Percentiles rank a stretch among this genome's conserved stretches.
phyloP scores from a whole-genome alignment of 1,284 basidiomycete species.

The Leucoagaricus sp. region DNA sequence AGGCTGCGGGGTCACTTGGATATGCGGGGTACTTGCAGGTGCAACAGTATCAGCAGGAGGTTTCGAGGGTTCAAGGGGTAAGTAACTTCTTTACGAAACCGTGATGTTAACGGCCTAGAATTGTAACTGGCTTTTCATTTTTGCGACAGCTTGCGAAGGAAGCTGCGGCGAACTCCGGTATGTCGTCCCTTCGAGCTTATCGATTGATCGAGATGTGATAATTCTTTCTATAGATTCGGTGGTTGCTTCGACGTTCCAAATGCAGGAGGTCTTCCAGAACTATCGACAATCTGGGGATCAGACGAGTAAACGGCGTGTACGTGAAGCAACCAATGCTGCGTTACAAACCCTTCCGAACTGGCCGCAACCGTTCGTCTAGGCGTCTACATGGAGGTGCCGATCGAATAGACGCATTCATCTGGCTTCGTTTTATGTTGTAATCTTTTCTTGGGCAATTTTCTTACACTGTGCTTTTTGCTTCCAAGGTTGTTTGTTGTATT shows the following conservation, averaged over 20 bases:
- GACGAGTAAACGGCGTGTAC: conserved; percentile 57
- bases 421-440: background rate
- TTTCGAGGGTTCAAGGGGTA: conserved; percentile 49
- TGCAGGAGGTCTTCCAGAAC: conserved; percentile 56
- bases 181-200: conserved; percentile 17
- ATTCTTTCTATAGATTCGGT: conserved; percentile 44
- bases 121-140: conserved; percentile 12
- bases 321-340: conserved; percentile 63
- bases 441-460: background rate
- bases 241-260: conserved; percentile 57
- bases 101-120: background rate
- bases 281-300: conserved; percentile 60
- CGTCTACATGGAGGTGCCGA: background rate
- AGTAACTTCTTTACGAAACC: conserved; percentile 20
- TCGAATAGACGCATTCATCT: no score
- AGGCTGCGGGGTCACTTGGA: conserved; percentile 19
- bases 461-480: background rate
- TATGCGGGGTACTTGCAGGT: conserved; percentile 41
- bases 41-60: conserved; percentile 50
- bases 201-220: background rate
- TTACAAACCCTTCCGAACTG: conserved; percentile 57
- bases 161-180: conserved; percentile 51
- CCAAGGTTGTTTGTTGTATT: conserved; percentile 3
- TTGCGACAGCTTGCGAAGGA: conserved; percentile 48
- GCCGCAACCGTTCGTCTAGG: conserved; percentile 34